phyloP scores from a whole-genome alignment of 441 rosid species.

The Brassica hybrid region DNA sequence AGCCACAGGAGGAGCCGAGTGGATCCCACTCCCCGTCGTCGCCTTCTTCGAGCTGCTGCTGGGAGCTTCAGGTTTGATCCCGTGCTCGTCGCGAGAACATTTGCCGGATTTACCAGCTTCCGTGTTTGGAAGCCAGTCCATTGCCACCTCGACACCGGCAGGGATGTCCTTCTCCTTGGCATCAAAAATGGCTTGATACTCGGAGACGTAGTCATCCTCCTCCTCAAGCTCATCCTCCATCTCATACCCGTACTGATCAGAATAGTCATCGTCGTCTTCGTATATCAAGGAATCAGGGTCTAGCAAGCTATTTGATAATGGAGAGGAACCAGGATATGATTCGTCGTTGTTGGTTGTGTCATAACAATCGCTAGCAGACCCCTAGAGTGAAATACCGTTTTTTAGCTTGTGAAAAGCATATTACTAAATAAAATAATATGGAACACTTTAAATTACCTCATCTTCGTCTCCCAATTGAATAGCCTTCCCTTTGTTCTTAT shows the following conservation, averaged over 20 bases:
- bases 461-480: slow-evolving; percentile 34
- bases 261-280: slow-evolving; percentile 47
- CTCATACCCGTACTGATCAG: slow-evolving; percentile 37
- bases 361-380: slow-evolving; percentile 35
- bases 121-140: slow-evolving; percentile 62
- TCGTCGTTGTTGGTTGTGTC: slow-evolving; percentile 25
- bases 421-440: neutral
- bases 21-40: slow-evolving; percentile 24
- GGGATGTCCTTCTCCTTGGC: slow-evolving; percentile 67
- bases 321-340: slow-evolving; percentile 8
- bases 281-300: slow-evolving; percentile 49
- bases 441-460: neutral
- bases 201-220: slow-evolving; percentile 50
- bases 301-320: slow-evolving; percentile 45
- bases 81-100: slow-evolving; percentile 21
- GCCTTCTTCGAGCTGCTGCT: slow-evolving; percentile 30
- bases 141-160: slow-evolving; percentile 75
- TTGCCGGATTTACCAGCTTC: slow-evolving; percentile 34
- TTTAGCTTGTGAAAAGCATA: neutral
- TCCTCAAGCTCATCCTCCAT: slow-evolving; percentile 48
- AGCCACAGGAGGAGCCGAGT: neutral
- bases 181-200: slow-evolving; percentile 74
- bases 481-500: slow-evolving; percentile 68
- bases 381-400: slow-evolving; percentile 20
- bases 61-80: slow-evolving; percentile 24